Percentiles rank a stretch among this genome's conserved stretches.
These are phyloP conservation scores for Trichoderma atrobrunneum DNA, from an alignment of 2,329 filamentous ascomycete species.

Conservation along the genomic window DNA sequence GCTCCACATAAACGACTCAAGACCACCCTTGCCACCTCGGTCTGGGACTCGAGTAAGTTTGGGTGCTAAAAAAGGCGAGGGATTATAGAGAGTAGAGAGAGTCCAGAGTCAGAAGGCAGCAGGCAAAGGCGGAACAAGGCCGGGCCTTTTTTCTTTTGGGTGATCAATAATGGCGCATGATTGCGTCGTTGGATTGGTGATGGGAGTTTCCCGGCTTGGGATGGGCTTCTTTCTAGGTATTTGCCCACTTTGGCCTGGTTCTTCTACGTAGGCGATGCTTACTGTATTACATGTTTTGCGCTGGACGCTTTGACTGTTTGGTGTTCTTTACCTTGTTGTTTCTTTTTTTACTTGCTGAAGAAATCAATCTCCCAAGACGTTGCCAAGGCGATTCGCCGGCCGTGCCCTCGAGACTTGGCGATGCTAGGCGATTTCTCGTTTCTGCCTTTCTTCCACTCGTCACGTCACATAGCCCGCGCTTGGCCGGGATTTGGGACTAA, in stretches of 20 bases:
- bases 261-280: background rate
- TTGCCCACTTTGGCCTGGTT: background rate
- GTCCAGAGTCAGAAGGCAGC: background rate
- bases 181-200: background rate
- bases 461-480: background rate
- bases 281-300: background rate
- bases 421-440: background rate
- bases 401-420: constrained; percentile 12
- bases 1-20: background rate
- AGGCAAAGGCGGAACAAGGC: background rate
- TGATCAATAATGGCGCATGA: constrained; percentile 8
- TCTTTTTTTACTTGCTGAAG: background rate
- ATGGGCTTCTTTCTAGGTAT: background rate
- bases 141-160: background rate
- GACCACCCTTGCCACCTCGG: background rate
- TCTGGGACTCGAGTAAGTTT: constrained; percentile 10
- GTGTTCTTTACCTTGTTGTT: background rate
- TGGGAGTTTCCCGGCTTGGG: background rate
- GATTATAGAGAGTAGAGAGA: background rate
- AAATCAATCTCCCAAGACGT: background rate
- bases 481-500: background rate
- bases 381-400: constrained; percentile 6
- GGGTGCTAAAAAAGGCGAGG: background rate
- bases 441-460: background rate
- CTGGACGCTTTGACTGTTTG: background rate